phyloP scores from a whole-genome alignment of 108 stramenopile genomes.

The Nitzschia sp. region DNA sequence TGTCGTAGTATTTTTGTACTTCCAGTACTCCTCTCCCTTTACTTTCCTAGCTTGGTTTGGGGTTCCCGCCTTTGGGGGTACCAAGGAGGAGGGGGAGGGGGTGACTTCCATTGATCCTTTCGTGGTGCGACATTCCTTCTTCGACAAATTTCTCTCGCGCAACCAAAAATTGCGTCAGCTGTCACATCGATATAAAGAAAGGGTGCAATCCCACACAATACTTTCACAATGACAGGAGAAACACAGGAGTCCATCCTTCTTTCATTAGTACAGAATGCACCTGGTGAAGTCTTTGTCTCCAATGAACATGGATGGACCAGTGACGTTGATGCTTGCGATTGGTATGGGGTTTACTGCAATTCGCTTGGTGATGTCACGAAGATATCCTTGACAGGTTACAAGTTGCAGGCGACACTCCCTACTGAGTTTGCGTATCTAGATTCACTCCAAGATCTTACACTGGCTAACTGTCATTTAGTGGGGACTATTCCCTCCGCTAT shows the following conservation, averaged over 20 bases:
- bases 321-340: conserved; percentile 32
- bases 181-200: too few relatives aligned
- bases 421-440: neutral
- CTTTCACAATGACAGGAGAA: neutral
- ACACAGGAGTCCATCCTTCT: conserved; percentile 9
- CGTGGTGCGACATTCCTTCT: too few relatives aligned
- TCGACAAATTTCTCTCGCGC: too few relatives aligned
- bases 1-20: too few relatives aligned
- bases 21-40: too few relatives aligned
- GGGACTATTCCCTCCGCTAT: conserved; percentile 19
- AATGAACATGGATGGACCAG: conserved; percentile 13
- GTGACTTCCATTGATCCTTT: too few relatives aligned
- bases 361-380: conserved; percentile 30
- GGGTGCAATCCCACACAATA: too few relatives aligned
- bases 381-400: conserved; percentile 38
- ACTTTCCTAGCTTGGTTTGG: too few relatives aligned
- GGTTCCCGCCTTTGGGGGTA: too few relatives aligned
- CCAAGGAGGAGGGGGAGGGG: too few relatives aligned
- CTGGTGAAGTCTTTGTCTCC: conserved; percentile 8
- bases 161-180: neutral
- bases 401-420: conserved; percentile 44
- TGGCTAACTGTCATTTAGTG: conserved; percentile 11
- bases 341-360: conserved; percentile 56
- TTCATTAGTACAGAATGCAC: conserved; percentile 8
- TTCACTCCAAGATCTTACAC: conserved; percentile 9